These are phyloP conservation scores for Epichloe sibirici DNA, from an alignment of 2,329 filamentous ascomycete species.

Conservation along the genomic window DNA sequence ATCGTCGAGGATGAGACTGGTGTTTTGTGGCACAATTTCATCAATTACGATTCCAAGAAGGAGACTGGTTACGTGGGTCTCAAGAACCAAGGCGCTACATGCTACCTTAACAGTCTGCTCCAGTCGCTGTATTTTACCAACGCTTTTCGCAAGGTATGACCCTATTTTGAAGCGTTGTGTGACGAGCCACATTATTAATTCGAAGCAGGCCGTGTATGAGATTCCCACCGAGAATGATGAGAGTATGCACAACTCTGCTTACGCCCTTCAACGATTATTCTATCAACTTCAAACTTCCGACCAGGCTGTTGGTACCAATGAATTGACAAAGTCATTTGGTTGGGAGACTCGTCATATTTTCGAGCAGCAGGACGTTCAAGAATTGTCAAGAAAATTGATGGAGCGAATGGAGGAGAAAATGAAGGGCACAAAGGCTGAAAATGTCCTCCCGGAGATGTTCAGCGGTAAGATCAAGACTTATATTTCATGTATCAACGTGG, in stretches of 20 bases:
- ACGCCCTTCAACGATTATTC: constrained; percentile 85
- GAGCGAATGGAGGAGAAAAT: constrained; percentile 94
- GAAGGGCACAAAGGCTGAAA: constrained; percentile 91
- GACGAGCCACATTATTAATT: constrained; percentile 5
- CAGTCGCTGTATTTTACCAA: constrained; percentile 83
- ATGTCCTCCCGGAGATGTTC: constrained; percentile 80
- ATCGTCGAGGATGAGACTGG: constrained; percentile 80
- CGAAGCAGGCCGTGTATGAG: constrained; percentile 75
- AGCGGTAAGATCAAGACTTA: constrained; percentile 98
- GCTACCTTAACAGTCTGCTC: constrained; percentile 74
- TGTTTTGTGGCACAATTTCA: constrained; percentile 82
- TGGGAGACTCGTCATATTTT: constrained; percentile 98
- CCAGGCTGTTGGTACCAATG: constrained; percentile 74
- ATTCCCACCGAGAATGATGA: constrained; percentile 86
- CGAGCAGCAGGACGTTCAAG: constrained; percentile 96
- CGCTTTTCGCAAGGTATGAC: constrained; percentile 72
- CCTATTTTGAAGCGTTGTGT: background rate
- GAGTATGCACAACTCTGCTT: constrained; percentile 76
- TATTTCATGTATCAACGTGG: constrained; percentile 95
- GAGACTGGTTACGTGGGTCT: constrained; percentile 95
- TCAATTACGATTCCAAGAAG: constrained; percentile 97
- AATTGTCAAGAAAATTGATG: constrained; percentile 92
- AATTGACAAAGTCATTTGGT: constrained; percentile 91
- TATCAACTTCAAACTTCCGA: constrained; percentile 86
- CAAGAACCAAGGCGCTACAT: constrained; percentile 91